phyloP scores from a whole-genome alignment of 805 yeast genomes.

The Teunomyces aglyptinius region DNA sequence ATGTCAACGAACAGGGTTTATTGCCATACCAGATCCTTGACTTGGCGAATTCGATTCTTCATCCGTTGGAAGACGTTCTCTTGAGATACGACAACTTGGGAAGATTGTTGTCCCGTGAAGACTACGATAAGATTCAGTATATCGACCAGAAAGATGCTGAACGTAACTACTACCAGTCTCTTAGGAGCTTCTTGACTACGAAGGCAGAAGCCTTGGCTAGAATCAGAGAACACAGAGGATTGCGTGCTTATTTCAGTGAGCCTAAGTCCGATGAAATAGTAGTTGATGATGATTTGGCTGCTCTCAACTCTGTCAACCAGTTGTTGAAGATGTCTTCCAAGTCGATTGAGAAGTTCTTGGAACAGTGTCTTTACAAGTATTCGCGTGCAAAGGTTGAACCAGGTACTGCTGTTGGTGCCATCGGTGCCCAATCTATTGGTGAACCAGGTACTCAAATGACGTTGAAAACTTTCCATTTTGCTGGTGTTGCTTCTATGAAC shows the following conservation, averaged over 20 bases:
- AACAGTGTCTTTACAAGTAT: constrained; percentile 77
- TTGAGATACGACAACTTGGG: constrained; percentile 76
- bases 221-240: constrained; percentile 53
- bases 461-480: constrained; percentile 88
- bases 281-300: constrained; percentile 27
- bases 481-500: constrained; percentile 99
- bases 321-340: constrained; percentile 61
- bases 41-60: constrained; percentile 52
- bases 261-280: constrained; percentile 32
- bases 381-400: constrained; percentile 93
- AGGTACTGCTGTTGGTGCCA: constrained; percentile 99
- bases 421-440: constrained; percentile 98
- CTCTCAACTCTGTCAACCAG: constrained; percentile 55
- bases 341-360: constrained; percentile 64
- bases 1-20: constrained; percentile 51
- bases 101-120: constrained; percentile 41
- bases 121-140: constrained; percentile 51
- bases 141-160: constrained; percentile 89
- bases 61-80: constrained; percentile 59
- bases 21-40: constrained; percentile 68
- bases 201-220: constrained; percentile 59
- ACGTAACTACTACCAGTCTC: constrained; percentile 75
- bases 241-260: constrained; percentile 43
- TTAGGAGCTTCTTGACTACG: constrained; percentile 57
- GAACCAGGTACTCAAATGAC: constrained; percentile 99